A percentile compares a stretch with the other conserved stretches of the same genome.
Conservation (phyloP, 208 protist species). For the Borovskyia barvae region DNA sequence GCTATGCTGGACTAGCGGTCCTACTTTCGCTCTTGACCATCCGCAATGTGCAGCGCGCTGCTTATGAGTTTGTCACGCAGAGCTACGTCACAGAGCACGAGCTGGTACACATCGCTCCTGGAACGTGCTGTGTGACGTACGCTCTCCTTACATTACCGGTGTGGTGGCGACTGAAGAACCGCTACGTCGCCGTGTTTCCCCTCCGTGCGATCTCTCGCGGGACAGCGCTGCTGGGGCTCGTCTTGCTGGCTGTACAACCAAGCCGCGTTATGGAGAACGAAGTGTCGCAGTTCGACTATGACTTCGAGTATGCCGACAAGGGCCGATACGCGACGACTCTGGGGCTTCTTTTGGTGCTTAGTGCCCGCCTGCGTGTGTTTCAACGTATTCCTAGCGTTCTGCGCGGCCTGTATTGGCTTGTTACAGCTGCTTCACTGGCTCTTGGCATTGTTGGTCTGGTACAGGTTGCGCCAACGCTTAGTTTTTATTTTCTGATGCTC, state of each 20-base stretch:
- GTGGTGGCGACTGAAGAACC: conserved; percentile 36
- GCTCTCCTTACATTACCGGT: conserved; percentile 62
- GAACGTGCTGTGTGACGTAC: conserved; percentile 50
- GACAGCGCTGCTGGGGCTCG: conserved; percentile 27
- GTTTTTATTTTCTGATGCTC: conserved; percentile 43
- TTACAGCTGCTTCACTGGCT: conserved; percentile 30
- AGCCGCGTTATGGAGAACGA: conserved; percentile 28
- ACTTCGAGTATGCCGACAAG: conserved; percentile 33
- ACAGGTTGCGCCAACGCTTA: conserved; percentile 44
- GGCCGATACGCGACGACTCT: conserved; percentile 27
- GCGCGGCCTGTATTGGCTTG: conserved; percentile 55
- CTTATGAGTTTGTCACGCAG: conserved; percentile 81
- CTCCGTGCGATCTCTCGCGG: conserved; percentile 22
- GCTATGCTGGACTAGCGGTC: conserved; percentile 33
- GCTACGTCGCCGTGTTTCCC: conserved; percentile 22
- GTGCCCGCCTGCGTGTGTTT: conserved; percentile 31
- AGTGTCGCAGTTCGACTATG: conserved; percentile 35
- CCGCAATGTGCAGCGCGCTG: conserved; percentile 76
- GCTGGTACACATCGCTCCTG: conserved; percentile 54
- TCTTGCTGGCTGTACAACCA: conserved; percentile 52
- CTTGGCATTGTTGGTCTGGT: conserved; percentile 57
- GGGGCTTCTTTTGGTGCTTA: conserved; percentile 49
- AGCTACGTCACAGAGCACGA: conserved; percentile 58
- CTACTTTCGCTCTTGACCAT: conserved; percentile 47
- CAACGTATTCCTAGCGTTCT: conserved; percentile 23